Conservation (phyloP, 2,329 filamentous ascomycete species). For the Akanthomyces muscarius region DNA sequence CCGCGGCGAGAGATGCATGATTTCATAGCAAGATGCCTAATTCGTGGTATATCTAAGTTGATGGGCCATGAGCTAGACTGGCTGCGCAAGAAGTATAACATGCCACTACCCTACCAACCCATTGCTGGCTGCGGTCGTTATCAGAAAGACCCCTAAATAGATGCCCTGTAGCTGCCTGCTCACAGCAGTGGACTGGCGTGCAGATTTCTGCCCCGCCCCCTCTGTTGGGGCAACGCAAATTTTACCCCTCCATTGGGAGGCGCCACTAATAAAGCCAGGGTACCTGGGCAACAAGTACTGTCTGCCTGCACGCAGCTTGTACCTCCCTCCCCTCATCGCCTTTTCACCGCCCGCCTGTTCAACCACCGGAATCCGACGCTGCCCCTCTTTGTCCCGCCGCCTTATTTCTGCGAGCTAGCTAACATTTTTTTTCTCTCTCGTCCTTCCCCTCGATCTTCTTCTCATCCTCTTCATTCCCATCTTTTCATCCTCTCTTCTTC, state of each 20-base stretch:
- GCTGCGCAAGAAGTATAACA: no score
- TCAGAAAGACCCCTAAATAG: background rate
- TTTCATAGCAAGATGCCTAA: no score
- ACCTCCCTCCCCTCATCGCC: background rate
- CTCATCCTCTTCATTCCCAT: conserved; percentile 25
- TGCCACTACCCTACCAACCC: no score
- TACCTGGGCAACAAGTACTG: conserved; percentile 1
- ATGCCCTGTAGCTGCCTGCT: background rate
- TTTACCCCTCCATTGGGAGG: conserved; percentile 10
- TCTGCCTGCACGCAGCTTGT: background rate
- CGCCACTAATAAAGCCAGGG: background rate
- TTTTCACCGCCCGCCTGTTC: conserved; percentile 12
- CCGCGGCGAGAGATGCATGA: no score
- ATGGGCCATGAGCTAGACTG: no score
- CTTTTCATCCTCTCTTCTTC: conserved; percentile 21
- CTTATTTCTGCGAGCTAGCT: conserved; percentile 8
- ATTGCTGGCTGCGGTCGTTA: no score
- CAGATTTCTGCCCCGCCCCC: background rate
- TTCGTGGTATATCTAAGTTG: no score
- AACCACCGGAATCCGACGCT: conserved; percentile 14
- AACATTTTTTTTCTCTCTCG: conserved; percentile 25
- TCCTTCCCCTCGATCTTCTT: conserved; percentile 20
- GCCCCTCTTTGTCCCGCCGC: conserved; percentile 15
- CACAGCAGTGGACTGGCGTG: background rate
- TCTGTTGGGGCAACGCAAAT: conserved; percentile 10